A percentile compares a stretch with the other conserved stretches of the same genome.
phyloP scores from a whole-genome alignment of 495 filamentous ascomycete genomes.

The Corynascus novoguineensis region DNA sequence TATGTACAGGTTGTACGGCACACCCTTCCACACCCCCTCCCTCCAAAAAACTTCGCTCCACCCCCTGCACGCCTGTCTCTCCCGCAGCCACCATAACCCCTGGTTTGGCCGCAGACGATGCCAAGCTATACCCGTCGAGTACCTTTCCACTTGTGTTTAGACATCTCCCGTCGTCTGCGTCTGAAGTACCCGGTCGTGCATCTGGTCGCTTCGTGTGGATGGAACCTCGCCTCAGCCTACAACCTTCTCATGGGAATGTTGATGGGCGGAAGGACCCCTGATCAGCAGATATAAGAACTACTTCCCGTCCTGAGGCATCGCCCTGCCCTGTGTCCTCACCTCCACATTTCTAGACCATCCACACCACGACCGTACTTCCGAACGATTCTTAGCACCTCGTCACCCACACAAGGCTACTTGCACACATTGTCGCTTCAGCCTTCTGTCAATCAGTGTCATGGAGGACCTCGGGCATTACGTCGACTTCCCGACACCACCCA shows the following conservation, averaged over 20 bases:
- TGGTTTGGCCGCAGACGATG: not conserved
- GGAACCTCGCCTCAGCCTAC: constrained; percentile 14
- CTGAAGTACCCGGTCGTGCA: no score
- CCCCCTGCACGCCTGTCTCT: not conserved
- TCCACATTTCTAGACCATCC: not conserved
- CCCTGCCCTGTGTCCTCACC: not conserved
- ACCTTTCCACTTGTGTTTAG: not conserved
- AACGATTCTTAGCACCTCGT: not conserved
- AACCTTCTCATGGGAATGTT: constrained; percentile 5
- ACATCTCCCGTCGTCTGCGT: not conserved
- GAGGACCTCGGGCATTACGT: constrained; percentile 27
- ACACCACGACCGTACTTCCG: not conserved
- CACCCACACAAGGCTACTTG: not conserved
- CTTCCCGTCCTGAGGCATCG: not conserved
- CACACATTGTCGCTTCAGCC: not conserved
- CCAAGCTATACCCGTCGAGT: constrained; percentile 8
- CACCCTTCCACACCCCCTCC: not conserved
- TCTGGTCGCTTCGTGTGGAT: constrained; percentile 8
- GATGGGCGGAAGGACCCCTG: not conserved
- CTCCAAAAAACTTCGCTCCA: not conserved
- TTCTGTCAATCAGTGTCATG: constrained; percentile 18
- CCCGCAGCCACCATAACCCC: not conserved
- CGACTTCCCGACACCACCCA: constrained; percentile 34
- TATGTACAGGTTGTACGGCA: not conserved
- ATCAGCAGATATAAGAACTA: constrained; percentile 13